Conservation (phyloP, 2,329 filamentous ascomycete genomes). For the Trichoderma sp. region DNA sequence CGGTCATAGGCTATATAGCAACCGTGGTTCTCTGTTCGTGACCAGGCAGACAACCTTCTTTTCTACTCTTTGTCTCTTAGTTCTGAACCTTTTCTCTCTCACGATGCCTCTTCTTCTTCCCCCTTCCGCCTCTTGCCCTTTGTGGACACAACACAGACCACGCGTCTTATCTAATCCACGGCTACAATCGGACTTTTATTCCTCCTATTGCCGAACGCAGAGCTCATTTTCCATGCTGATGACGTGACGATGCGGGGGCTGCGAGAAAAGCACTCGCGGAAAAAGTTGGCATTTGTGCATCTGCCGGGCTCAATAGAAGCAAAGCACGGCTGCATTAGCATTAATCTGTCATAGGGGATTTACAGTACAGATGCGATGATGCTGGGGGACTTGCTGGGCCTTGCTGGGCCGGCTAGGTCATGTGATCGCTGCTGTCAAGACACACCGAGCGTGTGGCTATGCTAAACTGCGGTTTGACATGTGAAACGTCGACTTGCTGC, state of each 20-base stretch:
- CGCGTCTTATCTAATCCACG: not conserved
- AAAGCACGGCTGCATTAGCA: slow-evolving; percentile 7
- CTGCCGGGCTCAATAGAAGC: not conserved
- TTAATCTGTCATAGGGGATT: not conserved
- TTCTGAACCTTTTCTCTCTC: not conserved
- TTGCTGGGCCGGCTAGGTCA: not conserved
- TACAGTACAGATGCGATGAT: not conserved
- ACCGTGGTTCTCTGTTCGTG: not conserved
- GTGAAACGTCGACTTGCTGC: not conserved
- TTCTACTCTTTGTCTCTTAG: not conserved
- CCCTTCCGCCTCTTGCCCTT: not conserved
- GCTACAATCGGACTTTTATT: not conserved
- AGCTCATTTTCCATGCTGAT: slow-evolving; percentile 10
- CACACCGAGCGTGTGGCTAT: not conserved
- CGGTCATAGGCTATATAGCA: not conserved
- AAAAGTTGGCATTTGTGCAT: not conserved
- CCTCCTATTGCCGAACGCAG: not conserved
- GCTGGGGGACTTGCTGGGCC: not conserved
- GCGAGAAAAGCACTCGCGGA: not conserved
- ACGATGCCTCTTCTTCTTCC: not conserved
- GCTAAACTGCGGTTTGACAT: not conserved
- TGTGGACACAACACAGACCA: not conserved
- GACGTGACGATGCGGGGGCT: slow-evolving; percentile 16
- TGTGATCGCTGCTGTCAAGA: not conserved
- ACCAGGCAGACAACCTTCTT: not conserved